phyloP scores from a whole-genome alignment of 2,329 filamentous ascomycete species.

The Xylariaceae sp. region DNA sequence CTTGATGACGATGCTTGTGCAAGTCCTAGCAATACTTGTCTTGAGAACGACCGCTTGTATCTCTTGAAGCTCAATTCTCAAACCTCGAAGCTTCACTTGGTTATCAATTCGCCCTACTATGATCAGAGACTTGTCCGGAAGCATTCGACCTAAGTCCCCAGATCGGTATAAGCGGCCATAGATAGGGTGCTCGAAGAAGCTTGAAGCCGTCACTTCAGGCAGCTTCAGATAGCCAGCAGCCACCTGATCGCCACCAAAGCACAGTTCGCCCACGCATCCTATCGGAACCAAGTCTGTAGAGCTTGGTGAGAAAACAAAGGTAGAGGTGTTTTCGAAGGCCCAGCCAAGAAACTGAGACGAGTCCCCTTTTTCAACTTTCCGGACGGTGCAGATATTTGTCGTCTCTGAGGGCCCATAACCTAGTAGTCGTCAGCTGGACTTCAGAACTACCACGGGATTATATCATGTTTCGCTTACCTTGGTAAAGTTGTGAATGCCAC shows the following conservation, averaged over 20 bases:
- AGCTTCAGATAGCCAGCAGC: conserved; percentile 66
- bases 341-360: conserved; percentile 72
- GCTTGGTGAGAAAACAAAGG: conserved; percentile 54
- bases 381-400: conserved; percentile 82
- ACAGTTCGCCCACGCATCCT: conserved; percentile 77
- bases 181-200: conserved; percentile 64
- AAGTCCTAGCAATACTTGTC: conserved; percentile 52
- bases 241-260: conserved; percentile 82
- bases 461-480: conserved; percentile 47
- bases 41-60: conserved; percentile 61
- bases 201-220: conserved; percentile 57
- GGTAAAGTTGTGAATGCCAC: conserved; percentile 69
- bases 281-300: conserved; percentile 55
- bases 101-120: conserved; percentile 72
- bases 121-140: conserved; percentile 70
- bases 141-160: conserved; percentile 76
- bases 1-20: conserved; percentile 57
- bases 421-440: conserved; percentile 17
- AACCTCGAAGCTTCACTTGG: conserved; percentile 77
- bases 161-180: conserved; percentile 77
- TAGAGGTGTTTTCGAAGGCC: conserved; percentile 71
- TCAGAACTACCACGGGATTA: background rate
- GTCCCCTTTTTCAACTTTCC: conserved; percentile 55
- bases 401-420: conserved; percentile 81
- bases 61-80: conserved; percentile 74